phyloP scores from a whole-genome alignment of 345 rosid species.

The Chamaenerion angustifolium region DNA sequence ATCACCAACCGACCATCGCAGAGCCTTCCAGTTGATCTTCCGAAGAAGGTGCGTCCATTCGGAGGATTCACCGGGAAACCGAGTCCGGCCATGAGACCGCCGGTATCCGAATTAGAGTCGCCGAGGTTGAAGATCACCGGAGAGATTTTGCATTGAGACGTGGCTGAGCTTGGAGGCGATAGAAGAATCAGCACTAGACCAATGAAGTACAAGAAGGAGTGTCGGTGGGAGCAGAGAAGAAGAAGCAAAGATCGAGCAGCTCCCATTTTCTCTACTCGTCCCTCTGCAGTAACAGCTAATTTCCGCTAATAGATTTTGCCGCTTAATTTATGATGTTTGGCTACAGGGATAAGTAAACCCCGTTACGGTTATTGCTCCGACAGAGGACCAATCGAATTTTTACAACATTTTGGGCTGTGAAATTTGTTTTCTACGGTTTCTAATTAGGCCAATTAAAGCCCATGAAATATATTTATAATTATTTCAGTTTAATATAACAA shows the following conservation, averaged over 20 bases:
- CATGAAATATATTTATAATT: too few species aligned
- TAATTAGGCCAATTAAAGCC: too few species aligned
- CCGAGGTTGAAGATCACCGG: conserved; percentile 80
- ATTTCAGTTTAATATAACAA: too few species aligned
- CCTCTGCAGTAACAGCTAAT: not conserved
- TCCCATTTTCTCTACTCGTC: not conserved
- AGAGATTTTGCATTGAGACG: conserved; percentile 26
- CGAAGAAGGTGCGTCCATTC: conserved; percentile 58
- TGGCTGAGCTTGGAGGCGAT: conserved; percentile 3
- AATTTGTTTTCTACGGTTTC: too few species aligned
- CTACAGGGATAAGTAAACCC: not conserved
- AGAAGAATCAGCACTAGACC: not conserved
- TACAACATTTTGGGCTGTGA: too few species aligned
- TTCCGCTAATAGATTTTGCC: not conserved
- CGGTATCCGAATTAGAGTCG: conserved; percentile 87
- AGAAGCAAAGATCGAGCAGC: not conserved
- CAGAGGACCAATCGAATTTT: too few species aligned
- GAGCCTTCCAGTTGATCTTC: conserved; percentile 55
- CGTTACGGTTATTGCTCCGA: not conserved
- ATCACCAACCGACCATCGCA: conserved; percentile 77
- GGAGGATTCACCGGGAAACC: conserved; percentile 58
- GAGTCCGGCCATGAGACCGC: conserved; percentile 75
- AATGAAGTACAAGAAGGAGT: not conserved
- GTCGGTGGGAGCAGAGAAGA: not conserved
- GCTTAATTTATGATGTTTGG: not conserved